A percentile compares a stretch with the other conserved stretches of the same genome.
Evolutionary conservation across 1,139 yeast genomes (phyloP).

Genomic region (Pneumocystis wakefieldiae): DNA sequence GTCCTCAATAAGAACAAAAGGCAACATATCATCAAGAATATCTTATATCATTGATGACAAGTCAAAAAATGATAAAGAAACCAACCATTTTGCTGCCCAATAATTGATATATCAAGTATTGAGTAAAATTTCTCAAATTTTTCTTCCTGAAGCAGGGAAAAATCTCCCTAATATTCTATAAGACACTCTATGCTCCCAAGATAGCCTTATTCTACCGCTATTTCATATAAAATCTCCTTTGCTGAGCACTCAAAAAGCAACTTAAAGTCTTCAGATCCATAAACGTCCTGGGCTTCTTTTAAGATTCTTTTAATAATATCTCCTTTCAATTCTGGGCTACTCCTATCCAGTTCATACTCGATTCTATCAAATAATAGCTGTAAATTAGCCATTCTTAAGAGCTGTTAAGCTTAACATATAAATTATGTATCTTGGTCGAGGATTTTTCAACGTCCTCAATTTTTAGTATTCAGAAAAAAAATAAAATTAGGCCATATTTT

Average conservation of each 20-base stretch:
- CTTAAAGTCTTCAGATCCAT: background rate
- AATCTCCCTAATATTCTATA: background rate
- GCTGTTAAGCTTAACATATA: no score
- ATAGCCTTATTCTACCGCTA: background rate
- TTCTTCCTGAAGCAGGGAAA: background rate
- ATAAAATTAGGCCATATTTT: background rate
- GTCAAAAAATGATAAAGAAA: background rate
- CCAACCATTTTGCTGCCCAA: background rate
- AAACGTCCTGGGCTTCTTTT: background rate
- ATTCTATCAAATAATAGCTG: background rate
- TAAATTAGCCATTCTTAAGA: background rate
- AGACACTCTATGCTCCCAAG: background rate
- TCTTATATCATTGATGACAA: background rate
- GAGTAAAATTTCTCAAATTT: background rate
- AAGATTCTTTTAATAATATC: background rate
- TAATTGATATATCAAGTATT: background rate
- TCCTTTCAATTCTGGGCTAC: background rate
- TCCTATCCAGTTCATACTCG: background rate
- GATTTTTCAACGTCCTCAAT: background rate
- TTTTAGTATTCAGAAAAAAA: background rate
- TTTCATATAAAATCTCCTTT: background rate
- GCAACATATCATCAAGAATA: slow-evolving; percentile 13
- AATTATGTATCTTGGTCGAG: background rate
- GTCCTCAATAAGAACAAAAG: slow-evolving; percentile 22
- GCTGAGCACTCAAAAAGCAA: background rate